These are phyloP conservation scores for Haplosporangium sp. DNA, from an alignment of 371 early-diverging fungal genomes.

Conservation along the genomic window DNA sequence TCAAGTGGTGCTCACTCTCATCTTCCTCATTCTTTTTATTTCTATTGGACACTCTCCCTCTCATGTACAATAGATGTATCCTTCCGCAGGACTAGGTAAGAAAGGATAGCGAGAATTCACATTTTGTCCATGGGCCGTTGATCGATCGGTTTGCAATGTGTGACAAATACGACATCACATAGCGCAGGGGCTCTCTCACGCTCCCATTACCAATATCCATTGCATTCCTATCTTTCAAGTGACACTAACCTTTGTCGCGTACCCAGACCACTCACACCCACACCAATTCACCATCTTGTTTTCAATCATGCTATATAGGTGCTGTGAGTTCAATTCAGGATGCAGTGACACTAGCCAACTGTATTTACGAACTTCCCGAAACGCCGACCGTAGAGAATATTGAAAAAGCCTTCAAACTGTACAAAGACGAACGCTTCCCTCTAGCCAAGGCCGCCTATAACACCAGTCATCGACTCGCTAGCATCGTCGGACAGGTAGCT, in stretches of 20 bases:
- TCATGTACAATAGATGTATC: conserved; percentile 20
- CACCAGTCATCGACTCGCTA: conserved; percentile 30
- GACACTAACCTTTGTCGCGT: too few species aligned
- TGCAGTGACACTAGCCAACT: conserved; percentile 26
- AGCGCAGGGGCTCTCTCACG: background rate
- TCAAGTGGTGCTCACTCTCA: background rate
- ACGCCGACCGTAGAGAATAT: conserved; percentile 25
- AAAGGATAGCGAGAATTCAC: too few species aligned
- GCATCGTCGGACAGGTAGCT: conserved; percentile 23
- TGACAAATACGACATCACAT: too few species aligned
- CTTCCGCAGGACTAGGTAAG: conserved; percentile 34
- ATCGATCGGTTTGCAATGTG: background rate
- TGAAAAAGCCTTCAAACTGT: conserved; percentile 12
- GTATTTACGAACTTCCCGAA: conserved; percentile 27
- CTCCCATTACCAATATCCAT: background rate
- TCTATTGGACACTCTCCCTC: background rate
- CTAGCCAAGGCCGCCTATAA: conserved; percentile 34
- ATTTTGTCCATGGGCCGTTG: background rate
- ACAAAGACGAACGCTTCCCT: conserved; percentile 29
- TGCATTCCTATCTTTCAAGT: background rate
- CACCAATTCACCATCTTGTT: too few species aligned
- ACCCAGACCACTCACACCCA: too few species aligned
- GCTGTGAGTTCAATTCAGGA: conserved; percentile 46
- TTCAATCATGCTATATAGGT: conserved; percentile 1
- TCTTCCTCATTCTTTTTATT: background rate